phyloP scores from a whole-genome alignment of 148 eudicot species.

The Nyssa sinensis region DNA sequence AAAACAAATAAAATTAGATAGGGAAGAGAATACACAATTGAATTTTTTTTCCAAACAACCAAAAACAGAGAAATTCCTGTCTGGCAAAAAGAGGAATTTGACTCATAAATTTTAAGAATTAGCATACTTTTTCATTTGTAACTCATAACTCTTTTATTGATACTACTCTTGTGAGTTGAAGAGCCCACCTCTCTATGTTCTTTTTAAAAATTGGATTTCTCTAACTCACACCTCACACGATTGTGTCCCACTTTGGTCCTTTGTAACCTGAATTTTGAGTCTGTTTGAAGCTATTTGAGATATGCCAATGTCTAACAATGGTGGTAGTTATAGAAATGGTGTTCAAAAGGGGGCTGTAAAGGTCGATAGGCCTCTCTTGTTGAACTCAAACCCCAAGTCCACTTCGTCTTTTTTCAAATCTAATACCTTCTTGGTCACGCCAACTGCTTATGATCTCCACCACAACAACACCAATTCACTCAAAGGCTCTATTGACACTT shows the following conservation, averaged over 20 bases:
- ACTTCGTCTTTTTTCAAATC: constrained; percentile 57
- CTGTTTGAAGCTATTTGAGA: constrained; percentile 1
- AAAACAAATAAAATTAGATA: too few species aligned
- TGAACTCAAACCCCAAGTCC: constrained; percentile 36
- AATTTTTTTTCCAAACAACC: too few species aligned
- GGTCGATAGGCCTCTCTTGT: constrained; percentile 22
- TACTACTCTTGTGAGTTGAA: too few species aligned
- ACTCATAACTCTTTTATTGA: too few species aligned
- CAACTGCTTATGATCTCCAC: constrained; percentile 40
- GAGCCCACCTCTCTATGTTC: background rate
- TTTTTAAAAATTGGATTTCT: constrained; percentile 1
- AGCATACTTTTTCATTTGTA: too few species aligned
- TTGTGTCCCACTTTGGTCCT: background rate
- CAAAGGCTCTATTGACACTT: constrained; percentile 21
- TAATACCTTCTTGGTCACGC: constrained; percentile 22
- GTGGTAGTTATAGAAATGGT: constrained; percentile 36
- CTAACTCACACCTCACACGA: constrained; percentile 4
- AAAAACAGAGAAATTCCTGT: too few species aligned
- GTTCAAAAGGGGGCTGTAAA: constrained; percentile 22
- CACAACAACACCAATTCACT: constrained; percentile 51
- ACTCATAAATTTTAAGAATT: too few species aligned
- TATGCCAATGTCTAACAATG: constrained; percentile 28
- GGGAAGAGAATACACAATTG: too few species aligned
- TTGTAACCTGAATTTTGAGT: background rate
- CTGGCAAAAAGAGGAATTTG: too few species aligned